Conservation (phyloP, 2,329 filamentous ascomycete genomes). For the Fusarium aywerte region DNA sequence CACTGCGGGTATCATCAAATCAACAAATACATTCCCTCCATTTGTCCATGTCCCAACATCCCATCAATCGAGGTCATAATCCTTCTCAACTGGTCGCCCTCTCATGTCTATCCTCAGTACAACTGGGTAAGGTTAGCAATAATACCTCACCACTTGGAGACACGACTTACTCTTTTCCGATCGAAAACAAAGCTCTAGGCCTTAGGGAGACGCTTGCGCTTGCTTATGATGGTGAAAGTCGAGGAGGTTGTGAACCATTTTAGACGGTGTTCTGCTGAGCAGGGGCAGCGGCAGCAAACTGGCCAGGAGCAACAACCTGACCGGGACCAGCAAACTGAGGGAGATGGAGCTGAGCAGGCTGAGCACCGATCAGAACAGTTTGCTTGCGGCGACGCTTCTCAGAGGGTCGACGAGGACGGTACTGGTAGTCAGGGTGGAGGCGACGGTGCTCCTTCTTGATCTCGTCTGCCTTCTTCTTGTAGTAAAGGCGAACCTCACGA, state of each 20-base stretch:
- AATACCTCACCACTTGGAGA: neutral
- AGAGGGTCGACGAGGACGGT: slow-evolving; percentile 46
- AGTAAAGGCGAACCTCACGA: slow-evolving; percentile 46
- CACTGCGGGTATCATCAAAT: slow-evolving; percentile 12
- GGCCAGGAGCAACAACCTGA: neutral
- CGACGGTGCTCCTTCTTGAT: slow-evolving; percentile 48
- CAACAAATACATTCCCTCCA: neutral
- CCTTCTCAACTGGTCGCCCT: too few relatives aligned
- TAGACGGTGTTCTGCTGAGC: neutral
- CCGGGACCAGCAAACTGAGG: neutral
- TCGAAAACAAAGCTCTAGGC: neutral
- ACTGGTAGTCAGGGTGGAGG: slow-evolving; percentile 54
- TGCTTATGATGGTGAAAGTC: neutral
- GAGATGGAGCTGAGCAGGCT: neutral
- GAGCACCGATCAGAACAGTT: neutral
- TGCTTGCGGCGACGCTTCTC: slow-evolving; percentile 27
- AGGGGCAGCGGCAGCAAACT: too few relatives aligned
- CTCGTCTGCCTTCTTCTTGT: slow-evolving; percentile 48
- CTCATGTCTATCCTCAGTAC: neutral
- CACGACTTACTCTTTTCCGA: slow-evolving; percentile 2
- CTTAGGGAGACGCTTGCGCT: neutral
- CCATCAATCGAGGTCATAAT: neutral
- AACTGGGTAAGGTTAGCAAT: neutral
- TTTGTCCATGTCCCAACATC: neutral
- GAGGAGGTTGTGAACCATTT: neutral